Evolutionary conservation across 1,284 basidiomycete species (phyloP).

Genomic region (Thelephora terrestris): DNA sequence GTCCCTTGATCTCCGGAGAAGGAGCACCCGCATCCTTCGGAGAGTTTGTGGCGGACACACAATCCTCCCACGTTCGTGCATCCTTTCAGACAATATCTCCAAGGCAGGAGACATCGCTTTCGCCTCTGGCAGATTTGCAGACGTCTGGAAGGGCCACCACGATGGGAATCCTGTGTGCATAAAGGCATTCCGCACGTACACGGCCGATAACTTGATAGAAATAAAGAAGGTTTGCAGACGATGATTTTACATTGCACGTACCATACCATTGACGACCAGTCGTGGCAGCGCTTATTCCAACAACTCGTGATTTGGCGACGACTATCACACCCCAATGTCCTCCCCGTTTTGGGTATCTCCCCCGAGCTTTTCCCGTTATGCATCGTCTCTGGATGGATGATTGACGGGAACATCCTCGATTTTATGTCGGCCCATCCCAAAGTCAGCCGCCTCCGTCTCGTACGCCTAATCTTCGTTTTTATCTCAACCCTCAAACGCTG

Average conservation of each 20-base stretch:
- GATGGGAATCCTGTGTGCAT: conserved; percentile 5
- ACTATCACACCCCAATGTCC: conserved; percentile 6
- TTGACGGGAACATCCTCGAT: conserved; percentile 3
- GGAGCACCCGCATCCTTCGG: background rate
- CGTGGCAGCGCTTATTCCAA: background rate
- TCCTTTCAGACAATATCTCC: background rate
- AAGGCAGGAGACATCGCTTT: conserved; percentile 1
- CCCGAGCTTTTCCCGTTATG: conserved; percentile 6
- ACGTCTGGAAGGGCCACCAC: conserved; percentile 8
- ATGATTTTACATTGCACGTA: background rate
- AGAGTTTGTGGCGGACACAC: background rate
- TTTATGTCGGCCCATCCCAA: conserved; percentile 2
- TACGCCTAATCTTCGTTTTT: background rate
- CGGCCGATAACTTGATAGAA: background rate
- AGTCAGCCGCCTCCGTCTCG: conserved; percentile 6
- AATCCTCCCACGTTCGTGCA: background rate
- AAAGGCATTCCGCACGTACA: conserved; percentile 7
- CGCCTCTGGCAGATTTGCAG: conserved; percentile 9
- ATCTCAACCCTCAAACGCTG: background rate
- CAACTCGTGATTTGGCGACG: conserved; percentile 7
- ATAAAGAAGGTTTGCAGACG: background rate
- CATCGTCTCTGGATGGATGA: conserved; percentile 8
- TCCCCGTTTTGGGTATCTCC: conserved; percentile 7
- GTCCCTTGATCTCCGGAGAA: background rate
- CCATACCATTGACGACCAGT: background rate